phyloP scores from a whole-genome alignment of 176 grass and related monocot genomes.

The Oryza longistaminata region DNA sequence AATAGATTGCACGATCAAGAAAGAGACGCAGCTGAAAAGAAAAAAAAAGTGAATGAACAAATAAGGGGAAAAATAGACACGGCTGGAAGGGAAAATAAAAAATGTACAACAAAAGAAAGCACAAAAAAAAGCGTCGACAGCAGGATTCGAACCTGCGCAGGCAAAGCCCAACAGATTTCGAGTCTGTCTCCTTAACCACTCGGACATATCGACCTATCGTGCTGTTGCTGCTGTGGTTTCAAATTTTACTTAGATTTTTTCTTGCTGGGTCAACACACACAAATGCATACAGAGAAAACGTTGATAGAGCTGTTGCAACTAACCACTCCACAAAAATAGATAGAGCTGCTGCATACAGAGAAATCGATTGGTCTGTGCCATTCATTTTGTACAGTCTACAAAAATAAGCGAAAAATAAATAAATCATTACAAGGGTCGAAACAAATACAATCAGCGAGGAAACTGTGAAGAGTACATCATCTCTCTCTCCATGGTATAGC shows the following conservation, averaged over 20 bases:
- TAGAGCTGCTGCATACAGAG: too few relatives aligned
- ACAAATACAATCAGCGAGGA: constrained; percentile 21
- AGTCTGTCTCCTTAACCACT: constrained; percentile 99
- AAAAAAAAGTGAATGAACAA: too few relatives aligned
- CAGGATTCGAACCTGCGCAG: constrained; percentile 88
- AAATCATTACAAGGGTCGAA: background rate
- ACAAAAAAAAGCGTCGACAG: constrained; percentile 45
- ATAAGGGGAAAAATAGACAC: background rate
- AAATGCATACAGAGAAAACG: too few relatives aligned
- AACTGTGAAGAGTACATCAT: constrained; percentile 24
- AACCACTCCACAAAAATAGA: background rate
- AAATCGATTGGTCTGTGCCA: too few relatives aligned
- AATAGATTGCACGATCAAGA: too few relatives aligned
- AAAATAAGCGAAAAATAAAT: too few relatives aligned
- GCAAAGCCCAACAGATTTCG: constrained; percentile 95
- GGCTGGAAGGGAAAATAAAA: background rate
- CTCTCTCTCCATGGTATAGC: constrained; percentile 35
- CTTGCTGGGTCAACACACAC: too few relatives aligned
- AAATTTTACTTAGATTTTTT: too few relatives aligned
- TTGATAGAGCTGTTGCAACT: background rate
- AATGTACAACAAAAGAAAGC: background rate
- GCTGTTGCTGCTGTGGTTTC: fast-evolving
- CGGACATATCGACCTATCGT: constrained; percentile 64
- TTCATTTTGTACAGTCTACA: too few relatives aligned
- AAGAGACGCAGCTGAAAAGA: too few relatives aligned